Percentiles rank a stretch among this genome's conserved stretches.
phyloP scores from a whole-genome alignment of 306 rosid species.

The Gynostemma pentaphyllum region DNA sequence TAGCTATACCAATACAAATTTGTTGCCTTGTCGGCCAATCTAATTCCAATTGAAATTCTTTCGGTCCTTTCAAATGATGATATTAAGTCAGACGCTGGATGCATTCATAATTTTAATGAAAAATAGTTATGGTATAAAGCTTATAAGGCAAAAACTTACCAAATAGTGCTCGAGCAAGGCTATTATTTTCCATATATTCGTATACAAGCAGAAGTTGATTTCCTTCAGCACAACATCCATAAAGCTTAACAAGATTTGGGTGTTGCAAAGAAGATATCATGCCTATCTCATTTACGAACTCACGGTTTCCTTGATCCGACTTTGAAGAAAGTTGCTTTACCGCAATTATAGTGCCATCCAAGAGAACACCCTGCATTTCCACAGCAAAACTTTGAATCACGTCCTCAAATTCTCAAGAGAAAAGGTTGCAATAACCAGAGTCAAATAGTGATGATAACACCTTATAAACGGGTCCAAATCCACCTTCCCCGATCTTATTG shows the following conservation, averaged over 20 bases:
- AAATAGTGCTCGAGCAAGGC: background rate
- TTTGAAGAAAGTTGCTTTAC: background rate
- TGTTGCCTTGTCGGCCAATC: conserved; percentile 5
- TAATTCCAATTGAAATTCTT: background rate
- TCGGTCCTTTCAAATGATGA: background rate
- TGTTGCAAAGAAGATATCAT: background rate
- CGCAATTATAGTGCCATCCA: background rate
- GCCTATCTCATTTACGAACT: background rate
- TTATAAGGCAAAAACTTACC: background rate
- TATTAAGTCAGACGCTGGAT: too few relatives aligned
- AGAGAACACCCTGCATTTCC: background rate
- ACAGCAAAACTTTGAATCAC: background rate
- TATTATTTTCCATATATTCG: conserved; percentile 18
- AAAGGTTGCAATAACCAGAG: background rate
- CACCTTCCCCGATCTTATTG: conserved; percentile 36
- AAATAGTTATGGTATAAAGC: background rate
- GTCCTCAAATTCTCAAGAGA: background rate
- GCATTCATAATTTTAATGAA: background rate
- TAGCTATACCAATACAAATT: conserved; percentile 5
- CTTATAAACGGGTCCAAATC: conserved; percentile 37
- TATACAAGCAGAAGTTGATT: conserved; percentile 2
- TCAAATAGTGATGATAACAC: conserved; percentile 6
- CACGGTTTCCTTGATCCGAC: background rate
- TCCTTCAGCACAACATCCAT: background rate
- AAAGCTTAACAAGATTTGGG: background rate